Conservation (phyloP, 192 early-diverging fungal genomes). For the Coemansia sp. region DNA sequence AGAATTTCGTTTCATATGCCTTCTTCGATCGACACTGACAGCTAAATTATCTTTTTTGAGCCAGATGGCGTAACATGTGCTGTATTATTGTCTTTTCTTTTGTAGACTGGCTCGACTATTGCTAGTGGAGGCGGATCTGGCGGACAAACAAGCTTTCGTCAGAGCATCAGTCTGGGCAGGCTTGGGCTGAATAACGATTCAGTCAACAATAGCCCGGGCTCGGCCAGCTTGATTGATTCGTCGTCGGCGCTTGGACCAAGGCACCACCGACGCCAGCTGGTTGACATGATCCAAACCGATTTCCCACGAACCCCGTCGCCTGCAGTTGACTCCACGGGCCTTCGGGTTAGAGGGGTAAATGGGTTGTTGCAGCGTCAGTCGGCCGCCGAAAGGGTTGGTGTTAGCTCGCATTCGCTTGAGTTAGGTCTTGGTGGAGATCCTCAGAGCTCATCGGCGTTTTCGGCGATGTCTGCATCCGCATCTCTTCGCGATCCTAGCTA, state of each 20-base stretch:
- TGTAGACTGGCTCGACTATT: conserved; percentile 31
- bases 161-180: conserved; percentile 26
- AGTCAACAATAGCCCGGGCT: conserved; percentile 9
- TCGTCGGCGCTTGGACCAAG: conserved; percentile 16
- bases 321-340: conserved; percentile 26
- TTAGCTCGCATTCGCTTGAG: conserved; percentile 11
- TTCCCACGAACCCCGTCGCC: conserved; percentile 55
- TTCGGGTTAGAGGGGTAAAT: conserved; percentile 22
- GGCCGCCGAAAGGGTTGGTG: conserved; percentile 7
- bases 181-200: conserved; percentile 12
- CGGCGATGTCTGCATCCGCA: conserved; percentile 34
- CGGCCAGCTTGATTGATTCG: conserved; percentile 14
- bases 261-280: conserved; percentile 44
- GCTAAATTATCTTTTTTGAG: background rate
- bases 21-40: background rate
- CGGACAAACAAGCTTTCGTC: conserved; percentile 31
- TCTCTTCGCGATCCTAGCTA: conserved; percentile 20
- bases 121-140: conserved; percentile 19
- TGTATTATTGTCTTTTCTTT: background rate
- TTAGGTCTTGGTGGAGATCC: background rate
- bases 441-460: conserved; percentile 41
- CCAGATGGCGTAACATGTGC: background rate
- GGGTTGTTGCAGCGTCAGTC: conserved; percentile 15
- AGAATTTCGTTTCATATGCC: background rate
- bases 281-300: conserved; percentile 52